phyloP scores from a whole-genome alignment of 2,329 filamentous ascomycete genomes.

The Pseudogymnoascus sp. region DNA sequence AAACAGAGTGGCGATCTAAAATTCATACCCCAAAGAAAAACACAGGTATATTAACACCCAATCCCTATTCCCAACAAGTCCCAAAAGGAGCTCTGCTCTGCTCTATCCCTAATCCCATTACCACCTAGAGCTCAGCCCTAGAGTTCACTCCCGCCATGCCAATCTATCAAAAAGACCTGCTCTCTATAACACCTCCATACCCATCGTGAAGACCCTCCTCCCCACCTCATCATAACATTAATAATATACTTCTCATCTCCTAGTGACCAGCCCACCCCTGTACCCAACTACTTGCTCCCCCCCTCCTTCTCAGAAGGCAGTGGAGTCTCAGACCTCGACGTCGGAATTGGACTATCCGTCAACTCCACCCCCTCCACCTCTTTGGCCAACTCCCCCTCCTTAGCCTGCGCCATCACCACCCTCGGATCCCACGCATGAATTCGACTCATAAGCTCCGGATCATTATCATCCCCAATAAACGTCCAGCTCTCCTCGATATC shows the following conservation, averaged over 20 bases:
- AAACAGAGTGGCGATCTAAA: neutral
- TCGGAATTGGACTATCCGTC: neutral
- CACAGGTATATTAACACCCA: neutral
- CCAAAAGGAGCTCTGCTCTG: neutral
- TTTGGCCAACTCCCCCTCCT: neutral
- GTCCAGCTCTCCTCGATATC: conserved; percentile 85
- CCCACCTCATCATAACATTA: neutral
- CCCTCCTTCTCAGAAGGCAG: neutral
- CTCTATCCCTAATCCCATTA: neutral
- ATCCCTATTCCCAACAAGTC: neutral
- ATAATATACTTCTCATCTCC: too few relatives aligned
- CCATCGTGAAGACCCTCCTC: neutral
- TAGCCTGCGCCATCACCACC: conserved; percentile 12
- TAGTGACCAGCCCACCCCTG: too few relatives aligned
- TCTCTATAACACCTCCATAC: neutral
- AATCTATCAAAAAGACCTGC: neutral
- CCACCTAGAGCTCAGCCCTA: neutral
- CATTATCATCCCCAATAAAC: conserved; percentile 56
- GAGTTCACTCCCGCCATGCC: neutral
- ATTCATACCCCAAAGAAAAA: neutral
- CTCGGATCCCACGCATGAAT: conserved; percentile 28
- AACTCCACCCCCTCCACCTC: neutral
- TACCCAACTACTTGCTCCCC: neutral
- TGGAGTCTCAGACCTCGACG: neutral
- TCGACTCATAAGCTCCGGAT: conserved; percentile 25